Evolutionary conservation across 164 flowering plant genomes (phyloP).

Genomic region (Litsea cubeba): DNA sequence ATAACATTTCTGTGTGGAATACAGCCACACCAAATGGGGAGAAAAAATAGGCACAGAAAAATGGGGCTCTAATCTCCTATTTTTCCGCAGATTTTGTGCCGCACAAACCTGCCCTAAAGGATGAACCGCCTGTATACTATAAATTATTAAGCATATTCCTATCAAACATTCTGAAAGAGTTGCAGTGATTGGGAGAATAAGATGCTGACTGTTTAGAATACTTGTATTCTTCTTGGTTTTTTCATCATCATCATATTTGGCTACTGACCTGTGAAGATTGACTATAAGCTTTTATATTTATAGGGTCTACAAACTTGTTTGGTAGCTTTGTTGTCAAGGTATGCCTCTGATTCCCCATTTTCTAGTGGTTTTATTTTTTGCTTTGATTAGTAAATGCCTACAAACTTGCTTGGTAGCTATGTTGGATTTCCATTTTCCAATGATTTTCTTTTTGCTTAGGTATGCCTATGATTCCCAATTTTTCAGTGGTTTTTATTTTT

Average conservation of each 20-base stretch:
- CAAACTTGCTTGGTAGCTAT: too few relatives aligned
- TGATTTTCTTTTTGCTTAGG: constrained; percentile 37
- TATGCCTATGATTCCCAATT: constrained; percentile 9
- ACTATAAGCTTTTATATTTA: not conserved
- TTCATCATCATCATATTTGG: too few relatives aligned
- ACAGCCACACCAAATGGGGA: too few relatives aligned
- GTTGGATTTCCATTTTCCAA: not conserved
- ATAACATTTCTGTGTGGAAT: too few relatives aligned
- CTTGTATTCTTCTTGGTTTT: not conserved
- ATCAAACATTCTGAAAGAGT: not conserved
- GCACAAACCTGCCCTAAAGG: too few relatives aligned
- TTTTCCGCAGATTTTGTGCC: too few relatives aligned
- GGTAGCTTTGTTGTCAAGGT: constrained; percentile 61
- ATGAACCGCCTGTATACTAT: too few relatives aligned
- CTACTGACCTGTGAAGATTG: not conserved
- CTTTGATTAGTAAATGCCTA: too few relatives aligned
- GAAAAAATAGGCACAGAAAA: too few relatives aligned
- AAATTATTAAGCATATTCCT: not conserved
- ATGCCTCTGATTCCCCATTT: constrained; percentile 4
- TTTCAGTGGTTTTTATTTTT: too few relatives aligned
- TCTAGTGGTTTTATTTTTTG: not conserved
- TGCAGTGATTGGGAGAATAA: not conserved
- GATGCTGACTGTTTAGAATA: not conserved
- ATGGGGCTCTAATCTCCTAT: too few relatives aligned
- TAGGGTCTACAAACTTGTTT: constrained; percentile 74